Percentiles rank a stretch among this genome's conserved stretches.
Evolutionary conservation across 2,329 filamentous ascomycete species (phyloP).

Genomic region (Albifimbria verrucaria): DNA sequence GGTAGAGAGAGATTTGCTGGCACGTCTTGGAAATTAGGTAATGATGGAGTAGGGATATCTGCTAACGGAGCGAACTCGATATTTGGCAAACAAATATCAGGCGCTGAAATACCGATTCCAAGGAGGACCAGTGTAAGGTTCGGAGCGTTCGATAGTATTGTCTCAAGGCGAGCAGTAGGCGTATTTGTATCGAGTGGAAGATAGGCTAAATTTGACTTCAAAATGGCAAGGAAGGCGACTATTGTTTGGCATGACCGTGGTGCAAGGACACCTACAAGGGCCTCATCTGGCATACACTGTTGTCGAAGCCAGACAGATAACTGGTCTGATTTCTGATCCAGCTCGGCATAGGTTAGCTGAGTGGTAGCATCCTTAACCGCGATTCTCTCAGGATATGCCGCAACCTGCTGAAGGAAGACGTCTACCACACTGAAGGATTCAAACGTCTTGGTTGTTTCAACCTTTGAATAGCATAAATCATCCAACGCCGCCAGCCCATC

Average conservation of each 20-base stretch:
- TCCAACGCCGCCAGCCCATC: neutral
- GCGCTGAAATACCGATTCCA: neutral
- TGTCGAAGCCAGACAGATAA: conserved; percentile 13
- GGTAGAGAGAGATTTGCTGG: neutral
- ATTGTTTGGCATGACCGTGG: conserved; percentile 8
- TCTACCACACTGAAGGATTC: conserved; percentile 14
- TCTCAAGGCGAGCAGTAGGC: conserved; percentile 7
- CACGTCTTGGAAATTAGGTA: neutral
- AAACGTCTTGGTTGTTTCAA: neutral
- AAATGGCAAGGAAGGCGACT: conserved; percentile 9
- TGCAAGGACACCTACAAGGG: conserved; percentile 8
- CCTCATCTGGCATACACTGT: neutral
- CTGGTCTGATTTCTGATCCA: conserved; percentile 13
- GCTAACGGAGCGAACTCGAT: neutral
- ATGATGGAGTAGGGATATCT: neutral
- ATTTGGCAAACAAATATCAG: neutral
- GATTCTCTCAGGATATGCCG: conserved; percentile 3
- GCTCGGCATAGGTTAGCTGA: conserved; percentile 14
- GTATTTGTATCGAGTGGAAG: conserved; percentile 13
- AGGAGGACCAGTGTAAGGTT: conserved; percentile 7
- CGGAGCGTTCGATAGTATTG: conserved; percentile 6
- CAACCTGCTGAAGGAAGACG: conserved; percentile 18
- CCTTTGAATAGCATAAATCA: neutral
- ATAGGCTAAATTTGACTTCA: conserved; percentile 16
- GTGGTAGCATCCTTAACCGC: conserved; percentile 15